phyloP scores from a whole-genome alignment of 495 filamentous ascomycete species.

The Aspergillus panamensis region DNA sequence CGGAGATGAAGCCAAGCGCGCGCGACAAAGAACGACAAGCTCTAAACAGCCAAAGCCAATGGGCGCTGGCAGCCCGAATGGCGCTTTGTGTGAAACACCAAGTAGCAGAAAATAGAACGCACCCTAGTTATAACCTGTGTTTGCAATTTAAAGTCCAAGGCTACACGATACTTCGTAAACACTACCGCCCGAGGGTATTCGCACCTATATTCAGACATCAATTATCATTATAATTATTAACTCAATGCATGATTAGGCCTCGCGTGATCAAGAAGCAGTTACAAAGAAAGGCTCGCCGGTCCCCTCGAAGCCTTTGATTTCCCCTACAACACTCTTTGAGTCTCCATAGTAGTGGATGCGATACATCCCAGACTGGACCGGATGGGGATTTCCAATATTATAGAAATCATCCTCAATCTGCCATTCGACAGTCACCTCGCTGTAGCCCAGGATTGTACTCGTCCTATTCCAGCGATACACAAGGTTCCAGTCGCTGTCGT shows the following conservation, averaged over 20 bases:
- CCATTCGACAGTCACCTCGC: conserved; percentile 78
- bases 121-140: too few relatives aligned
- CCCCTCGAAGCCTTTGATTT: conserved; percentile 72
- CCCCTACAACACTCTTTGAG: conserved; percentile 65
- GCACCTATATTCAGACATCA: neutral
- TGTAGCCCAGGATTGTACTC: conserved; percentile 66
- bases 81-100: conserved; percentile 10
- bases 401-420: conserved; percentile 61
- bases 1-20: conserved; percentile 10
- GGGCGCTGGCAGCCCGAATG: neutral
- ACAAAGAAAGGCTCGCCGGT: conserved; percentile 64
- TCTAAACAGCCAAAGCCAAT: conserved; percentile 1
- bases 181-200: too few relatives aligned
- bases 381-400: conserved; percentile 32
- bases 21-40: conserved; percentile 13
- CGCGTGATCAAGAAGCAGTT: conserved; percentile 1
- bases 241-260: neutral
- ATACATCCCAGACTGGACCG: conserved; percentile 61
- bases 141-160: too few relatives aligned
- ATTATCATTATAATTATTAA: neutral
- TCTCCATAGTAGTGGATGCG: conserved; percentile 84
- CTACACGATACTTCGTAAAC: too few relatives aligned
- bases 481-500: conserved; percentile 76
- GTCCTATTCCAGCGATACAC: conserved; percentile 79
- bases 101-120: neutral